Evolutionary conservation across 768 basidiomycete species (phyloP), one percentile per base, ranked within the genome.

Genomic region (Trametes maxima): DNA sequence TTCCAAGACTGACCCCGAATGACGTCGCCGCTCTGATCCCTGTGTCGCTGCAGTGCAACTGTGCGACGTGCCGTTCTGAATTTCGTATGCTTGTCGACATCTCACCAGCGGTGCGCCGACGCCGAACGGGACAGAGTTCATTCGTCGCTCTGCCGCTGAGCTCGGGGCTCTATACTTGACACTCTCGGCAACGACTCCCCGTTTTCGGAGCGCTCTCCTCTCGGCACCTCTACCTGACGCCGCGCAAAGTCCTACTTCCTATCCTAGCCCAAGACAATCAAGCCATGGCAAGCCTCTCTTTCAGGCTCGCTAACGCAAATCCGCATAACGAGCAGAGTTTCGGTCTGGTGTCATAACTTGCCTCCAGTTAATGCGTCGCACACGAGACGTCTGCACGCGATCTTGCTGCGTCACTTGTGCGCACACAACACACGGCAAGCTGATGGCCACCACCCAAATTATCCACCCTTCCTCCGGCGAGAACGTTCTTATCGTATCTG

Each of bases 401-500:
- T 28, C 48, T 8, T 25, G 21, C 48, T 51, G 57, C 57, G 48
- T 58, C 57, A 44, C 40, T 40, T 11, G 48, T 51, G 48, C 57
- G 57, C 57, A 36, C 44, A 55, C 40, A 43, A 49, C 28, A 33
- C 57, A 50, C 57, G 40, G 48, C 47, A 19, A n/a, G 40, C 24
- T 58, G 57, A 58, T 58, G 57, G 57, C 48, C 39, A 22, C 16
- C 28, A 19, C 28, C 43, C 17, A 36, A 50, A 42, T 42, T 50
- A 51, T 50, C 57, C 57, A 50, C 57, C 24, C 57, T 58, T 58
- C 57, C 11, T n/a, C 57, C 57, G 57, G 48, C 48, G 21, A 17
- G 48, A 57, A 39, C 21, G 19, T 49, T 61, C 60, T 62, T 62
- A 62, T 62, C 60, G 60, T 37, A 33, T 36, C 40, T 35, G 12